Base-by-base conservation (phyloP, 73 alveolate species). In the Symbiodinium pilosum region DNA sequence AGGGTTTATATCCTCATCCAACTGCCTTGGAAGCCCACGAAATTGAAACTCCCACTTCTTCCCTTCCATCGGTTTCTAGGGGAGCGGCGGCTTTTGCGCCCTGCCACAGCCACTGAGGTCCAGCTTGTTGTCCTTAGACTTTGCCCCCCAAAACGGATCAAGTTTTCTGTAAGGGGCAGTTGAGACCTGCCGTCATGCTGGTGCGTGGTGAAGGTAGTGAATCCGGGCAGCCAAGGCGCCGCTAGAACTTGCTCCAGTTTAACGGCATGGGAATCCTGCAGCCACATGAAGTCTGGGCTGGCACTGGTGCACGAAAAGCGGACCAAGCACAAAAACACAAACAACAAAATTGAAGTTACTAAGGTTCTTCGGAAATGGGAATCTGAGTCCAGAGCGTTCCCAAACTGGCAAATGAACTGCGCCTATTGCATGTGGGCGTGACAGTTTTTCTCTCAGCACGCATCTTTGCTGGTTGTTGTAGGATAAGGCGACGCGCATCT, bases 401-500 rank as follows among this genome's bases (percentile, higher is more conserved):
- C 97, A 38, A 91, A 91, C 52, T 91, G 97, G 88, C 97, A 91
- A 43, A 91, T 88, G 40, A 91, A 91, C 54, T 91, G 77, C 6
- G 97, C 97, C 97, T 91, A n/a, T n/a, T n/a, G n/a, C n/a, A n/a
- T n/a, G n/a, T n/a, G n/a, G n/a, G n/a, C n/a, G n/a, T n/a, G n/a
- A n/a, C n/a, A n/a, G n/a, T n/a, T n/a, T n/a, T n/a, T n/a, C n/a
- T n/a, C n/a, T n/a, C n/a, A n/a, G n/a, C n/a, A n/a, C n/a, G n/a
- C n/a, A n/a, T n/a, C n/a, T n/a, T n/a, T n/a, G n/a, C n/a, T n/a
- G n/a, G n/a, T n/a, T n/a, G n/a, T n/a, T n/a, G n/a, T n/a, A n/a
- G n/a, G n/a, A n/a, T n/a, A n/a, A n/a, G n/a, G n/a, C n/a, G n/a
- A n/a, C n/a, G n/a, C n/a, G n/a, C n/a, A n/a, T n/a, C n/a, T n/a